Conservation (phyloP, 2,329 filamentous ascomycete genomes). For the Graphiopsis chlorocephala region DNA sequence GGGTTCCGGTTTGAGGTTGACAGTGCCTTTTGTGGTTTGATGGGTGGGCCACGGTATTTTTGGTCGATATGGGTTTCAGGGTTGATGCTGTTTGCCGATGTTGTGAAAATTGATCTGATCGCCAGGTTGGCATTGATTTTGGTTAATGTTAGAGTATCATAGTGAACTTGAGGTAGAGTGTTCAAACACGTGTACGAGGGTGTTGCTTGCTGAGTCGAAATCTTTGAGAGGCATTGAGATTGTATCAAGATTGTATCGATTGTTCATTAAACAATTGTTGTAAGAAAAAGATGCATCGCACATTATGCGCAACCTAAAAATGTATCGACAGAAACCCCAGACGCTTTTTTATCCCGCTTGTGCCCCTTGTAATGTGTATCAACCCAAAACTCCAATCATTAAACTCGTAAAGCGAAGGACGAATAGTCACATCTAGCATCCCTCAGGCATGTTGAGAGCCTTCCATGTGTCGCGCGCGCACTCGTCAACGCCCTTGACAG, state of each 20-base stretch:
- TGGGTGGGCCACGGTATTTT: neutral
- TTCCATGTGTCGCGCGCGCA: constrained; percentile 42
- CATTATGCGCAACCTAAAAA: neutral
- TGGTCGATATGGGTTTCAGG: neutral
- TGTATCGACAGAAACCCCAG: neutral
- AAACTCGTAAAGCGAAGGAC: neutral
- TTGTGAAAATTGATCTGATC: neutral
- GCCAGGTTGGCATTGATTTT: neutral
- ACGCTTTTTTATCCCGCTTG: neutral
- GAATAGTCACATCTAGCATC: neutral
- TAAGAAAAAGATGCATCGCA: neutral
- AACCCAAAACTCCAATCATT: neutral
- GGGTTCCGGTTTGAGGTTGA: neutral
- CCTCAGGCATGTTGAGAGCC: constrained; percentile 18
- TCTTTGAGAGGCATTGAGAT: neutral
- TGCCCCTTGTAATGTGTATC: neutral
- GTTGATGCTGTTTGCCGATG: neutral
- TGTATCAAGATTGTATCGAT: neutral
- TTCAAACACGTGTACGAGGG: neutral
- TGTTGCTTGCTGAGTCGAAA: neutral
- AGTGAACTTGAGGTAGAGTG: neutral
- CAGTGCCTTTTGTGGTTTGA: neutral
- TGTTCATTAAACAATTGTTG: neutral
- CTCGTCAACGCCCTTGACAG: constrained; percentile 37
- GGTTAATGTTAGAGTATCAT: neutral